Evolutionary conservation across 2,329 filamentous ascomycete genomes (phyloP).

Genomic region (Alternaria burnsii): DNA sequence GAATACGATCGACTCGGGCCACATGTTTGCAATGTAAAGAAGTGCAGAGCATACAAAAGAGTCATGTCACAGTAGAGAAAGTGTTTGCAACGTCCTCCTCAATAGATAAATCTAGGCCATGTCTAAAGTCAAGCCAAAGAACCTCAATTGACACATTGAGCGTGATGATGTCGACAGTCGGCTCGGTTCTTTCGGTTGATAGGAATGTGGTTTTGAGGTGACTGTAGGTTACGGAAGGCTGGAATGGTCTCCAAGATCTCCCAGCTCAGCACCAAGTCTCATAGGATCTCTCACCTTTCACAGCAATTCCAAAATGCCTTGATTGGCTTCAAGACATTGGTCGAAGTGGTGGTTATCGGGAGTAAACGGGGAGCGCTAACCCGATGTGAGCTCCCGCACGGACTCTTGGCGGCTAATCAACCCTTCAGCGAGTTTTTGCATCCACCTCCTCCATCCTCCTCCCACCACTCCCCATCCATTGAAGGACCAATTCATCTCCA

Average conservation of each 20-base stretch:
- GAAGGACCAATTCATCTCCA: conserved; percentile 50
- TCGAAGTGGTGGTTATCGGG: conserved; percentile 16
- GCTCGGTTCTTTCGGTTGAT: conserved; percentile 1
- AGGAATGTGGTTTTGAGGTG: background rate
- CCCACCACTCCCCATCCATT: conserved; percentile 43
- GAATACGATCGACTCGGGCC: background rate
- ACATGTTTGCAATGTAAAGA: background rate
- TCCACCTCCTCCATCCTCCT: conserved; percentile 38
- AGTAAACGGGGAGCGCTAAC: conserved; percentile 25
- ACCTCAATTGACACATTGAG: background rate
- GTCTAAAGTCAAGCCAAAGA: rapidly evolving
- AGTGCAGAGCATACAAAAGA: background rate
- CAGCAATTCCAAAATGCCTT: background rate
- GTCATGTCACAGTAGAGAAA: background rate
- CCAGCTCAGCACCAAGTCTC: background rate
- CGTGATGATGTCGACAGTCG: background rate
- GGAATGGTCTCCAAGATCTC: background rate
- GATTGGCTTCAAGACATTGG: background rate
- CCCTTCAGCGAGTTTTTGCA: conserved; percentile 31
- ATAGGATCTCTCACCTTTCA: background rate
- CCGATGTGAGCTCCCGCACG: conserved; percentile 25
- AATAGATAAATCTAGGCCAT: background rate
- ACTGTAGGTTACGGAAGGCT: background rate
- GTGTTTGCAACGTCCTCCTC: background rate
- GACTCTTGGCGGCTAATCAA: conserved; percentile 31